phyloP scores from a whole-genome alignment of 441 rosid species.

The Erodium texanum region DNA sequence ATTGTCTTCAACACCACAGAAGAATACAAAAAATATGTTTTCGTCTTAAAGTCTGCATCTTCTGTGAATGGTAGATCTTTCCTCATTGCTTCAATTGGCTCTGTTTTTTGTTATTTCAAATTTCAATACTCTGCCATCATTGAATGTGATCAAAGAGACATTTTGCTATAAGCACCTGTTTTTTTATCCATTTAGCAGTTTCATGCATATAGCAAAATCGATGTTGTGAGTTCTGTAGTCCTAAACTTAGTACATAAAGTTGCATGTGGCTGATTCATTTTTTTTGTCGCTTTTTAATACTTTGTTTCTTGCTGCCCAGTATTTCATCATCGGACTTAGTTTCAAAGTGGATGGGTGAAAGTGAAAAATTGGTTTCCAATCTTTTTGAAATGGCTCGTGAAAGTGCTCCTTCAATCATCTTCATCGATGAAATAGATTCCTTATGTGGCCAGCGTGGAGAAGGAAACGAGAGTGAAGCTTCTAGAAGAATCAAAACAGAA shows the following conservation, averaged over 20 bases:
- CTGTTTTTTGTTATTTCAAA: not conserved
- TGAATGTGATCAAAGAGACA: not conserved
- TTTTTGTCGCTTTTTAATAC: conserved; percentile 1
- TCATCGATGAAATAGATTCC: conserved; percentile 96
- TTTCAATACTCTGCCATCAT: not conserved
- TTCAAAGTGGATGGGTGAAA: conserved; percentile 43
- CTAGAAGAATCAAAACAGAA: conserved; percentile 98
- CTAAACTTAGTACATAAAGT: conserved; percentile 5
- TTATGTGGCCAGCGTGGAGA: conserved; percentile 44
- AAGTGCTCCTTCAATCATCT: conserved; percentile 21
- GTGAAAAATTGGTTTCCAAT: conserved; percentile 94
- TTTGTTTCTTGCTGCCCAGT: conserved; percentile 30
- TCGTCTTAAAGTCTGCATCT: no score
- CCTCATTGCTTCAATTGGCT: not conserved
- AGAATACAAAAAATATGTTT: no score
- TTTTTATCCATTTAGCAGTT: not conserved
- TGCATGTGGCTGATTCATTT: not conserved
- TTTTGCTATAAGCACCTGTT: not conserved
- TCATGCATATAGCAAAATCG: not conserved
- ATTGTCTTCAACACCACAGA: no score
- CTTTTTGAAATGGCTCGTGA: conserved; percentile 98
- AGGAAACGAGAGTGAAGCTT: conserved; percentile 86
- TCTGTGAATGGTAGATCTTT: no score
- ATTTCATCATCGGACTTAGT: conserved; percentile 85
- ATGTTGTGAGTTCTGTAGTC: not conserved